Conservation (phyloP, 2,329 filamentous ascomycete genomes). For the Neopestalotiopsis sp. region DNA sequence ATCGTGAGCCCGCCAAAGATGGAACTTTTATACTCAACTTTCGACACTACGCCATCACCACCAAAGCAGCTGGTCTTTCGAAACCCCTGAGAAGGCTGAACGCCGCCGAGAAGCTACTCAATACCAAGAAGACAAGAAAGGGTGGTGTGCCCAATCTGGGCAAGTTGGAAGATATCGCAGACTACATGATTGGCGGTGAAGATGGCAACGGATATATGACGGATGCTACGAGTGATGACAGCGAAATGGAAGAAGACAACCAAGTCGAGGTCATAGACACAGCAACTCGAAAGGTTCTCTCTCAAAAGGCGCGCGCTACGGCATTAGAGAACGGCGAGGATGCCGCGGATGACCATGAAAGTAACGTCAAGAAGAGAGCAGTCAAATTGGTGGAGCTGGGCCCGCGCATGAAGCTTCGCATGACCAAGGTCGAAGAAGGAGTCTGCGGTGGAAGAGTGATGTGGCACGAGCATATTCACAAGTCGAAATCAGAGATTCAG, state of each 20-base stretch:
- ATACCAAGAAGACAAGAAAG: slow-evolving; percentile 65
- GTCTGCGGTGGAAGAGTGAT: slow-evolving; percentile 88
- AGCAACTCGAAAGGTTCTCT: slow-evolving; percentile 65
- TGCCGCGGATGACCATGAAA: slow-evolving; percentile 48
- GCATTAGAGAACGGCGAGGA: slow-evolving; percentile 49
- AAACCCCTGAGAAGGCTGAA: slow-evolving; percentile 84
- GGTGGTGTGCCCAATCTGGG: slow-evolving; percentile 85
- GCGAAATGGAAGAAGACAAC: slow-evolving; percentile 90
- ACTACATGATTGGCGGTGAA: slow-evolving; percentile 88
- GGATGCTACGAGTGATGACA: slow-evolving; percentile 84
- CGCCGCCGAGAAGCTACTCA: slow-evolving; percentile 79
- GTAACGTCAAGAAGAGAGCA: slow-evolving; percentile 76
- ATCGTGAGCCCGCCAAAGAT: slow-evolving; percentile 74
- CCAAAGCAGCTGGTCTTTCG: slow-evolving; percentile 82
- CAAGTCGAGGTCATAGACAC: slow-evolving; percentile 85
- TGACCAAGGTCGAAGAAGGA: slow-evolving; percentile 97
- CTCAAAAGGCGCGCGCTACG: slow-evolving; percentile 54
- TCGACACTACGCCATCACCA: slow-evolving; percentile 94
- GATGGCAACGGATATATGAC: slow-evolving; percentile 83
- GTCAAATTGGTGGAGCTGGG: slow-evolving; percentile 93
- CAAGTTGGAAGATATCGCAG: slow-evolving; percentile 89
- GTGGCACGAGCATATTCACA: slow-evolving; percentile 96
- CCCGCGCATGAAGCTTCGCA: slow-evolving; percentile 82
- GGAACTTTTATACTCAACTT: slow-evolving; percentile 84
- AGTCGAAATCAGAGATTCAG: slow-evolving; percentile 77